Conservation (phyloP, 768 basidiomycete genomes). For the Boletus rubroflammeus region DNA sequence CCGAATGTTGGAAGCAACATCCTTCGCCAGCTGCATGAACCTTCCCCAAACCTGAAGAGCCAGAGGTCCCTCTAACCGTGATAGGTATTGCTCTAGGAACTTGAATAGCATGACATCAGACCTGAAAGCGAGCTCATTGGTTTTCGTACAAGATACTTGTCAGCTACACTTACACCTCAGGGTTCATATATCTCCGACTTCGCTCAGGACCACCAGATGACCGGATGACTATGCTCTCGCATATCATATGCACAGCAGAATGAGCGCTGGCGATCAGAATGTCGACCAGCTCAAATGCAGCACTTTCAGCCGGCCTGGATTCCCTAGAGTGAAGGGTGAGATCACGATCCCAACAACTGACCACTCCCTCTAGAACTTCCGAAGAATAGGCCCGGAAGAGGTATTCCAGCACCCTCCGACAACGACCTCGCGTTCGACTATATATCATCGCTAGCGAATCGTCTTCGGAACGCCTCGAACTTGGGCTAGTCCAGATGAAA, state of each 20-base stretch:
- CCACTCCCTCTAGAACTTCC: constrained; percentile 80
- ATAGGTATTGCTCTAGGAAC: constrained; percentile 85
- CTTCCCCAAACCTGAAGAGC: constrained; percentile 91
- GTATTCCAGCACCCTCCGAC: constrained; percentile 78
- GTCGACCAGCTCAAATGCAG: constrained; percentile 81
- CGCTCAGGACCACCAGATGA: constrained; percentile 54
- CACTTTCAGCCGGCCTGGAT: constrained; percentile 39
- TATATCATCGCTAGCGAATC: constrained; percentile 69
- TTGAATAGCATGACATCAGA: constrained; percentile 70
- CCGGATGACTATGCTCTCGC: constrained; percentile 73
- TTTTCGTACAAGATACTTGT: not conserved
- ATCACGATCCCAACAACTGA: constrained; percentile 78
- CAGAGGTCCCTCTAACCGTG: constrained; percentile 81
- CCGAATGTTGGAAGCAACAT: constrained; percentile 60
- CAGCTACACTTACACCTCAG: constrained; percentile 54
- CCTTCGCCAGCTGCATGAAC: constrained; percentile 73
- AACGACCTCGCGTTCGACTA: constrained; percentile 61
- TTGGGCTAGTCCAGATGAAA: constrained; percentile 47
- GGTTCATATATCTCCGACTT: constrained; percentile 57
- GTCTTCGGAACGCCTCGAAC: constrained; percentile 50
- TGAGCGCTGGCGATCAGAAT: constrained; percentile 81
- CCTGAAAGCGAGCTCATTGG: constrained; percentile 39
- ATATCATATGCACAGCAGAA: constrained; percentile 82
- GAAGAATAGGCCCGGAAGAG: constrained; percentile 76
- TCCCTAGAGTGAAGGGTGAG: constrained; percentile 43